These are phyloP conservation scores for Lachnellula suecica DNA, from an alignment of 2,329 filamentous ascomycete genomes.

Conservation along the genomic window DNA sequence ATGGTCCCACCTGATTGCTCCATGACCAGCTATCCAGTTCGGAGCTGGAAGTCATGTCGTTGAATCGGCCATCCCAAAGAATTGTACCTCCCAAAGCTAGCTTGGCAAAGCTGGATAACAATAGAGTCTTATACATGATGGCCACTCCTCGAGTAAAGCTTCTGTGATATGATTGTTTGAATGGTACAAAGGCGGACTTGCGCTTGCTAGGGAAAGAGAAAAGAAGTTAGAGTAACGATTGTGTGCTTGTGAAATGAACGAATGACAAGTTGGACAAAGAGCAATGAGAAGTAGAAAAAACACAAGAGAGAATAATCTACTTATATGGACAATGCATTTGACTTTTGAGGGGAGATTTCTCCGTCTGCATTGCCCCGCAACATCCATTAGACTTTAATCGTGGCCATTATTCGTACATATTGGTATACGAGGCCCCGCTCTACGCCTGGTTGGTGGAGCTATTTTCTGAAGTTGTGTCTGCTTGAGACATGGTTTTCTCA, in stretches of 20 bases:
- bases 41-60: constrained; percentile 49
- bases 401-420: background rate
- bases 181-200: constrained; percentile 8
- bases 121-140: constrained; percentile 1
- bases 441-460: background rate
- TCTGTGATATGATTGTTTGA: background rate
- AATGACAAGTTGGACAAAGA: constrained; percentile 5
- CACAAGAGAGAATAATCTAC: background rate
- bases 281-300: background rate
- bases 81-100: constrained; percentile 39
- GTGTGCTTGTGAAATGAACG: background rate
- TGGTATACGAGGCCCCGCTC: background rate
- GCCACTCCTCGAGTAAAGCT: background rate
- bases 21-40: constrained; percentile 63
- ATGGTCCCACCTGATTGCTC: constrained; percentile 63
- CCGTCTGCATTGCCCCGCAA: background rate
- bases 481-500: background rate
- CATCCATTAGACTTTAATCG: background rate
- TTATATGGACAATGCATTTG: background rate
- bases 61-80: constrained; percentile 65
- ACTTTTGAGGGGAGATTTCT: constrained; percentile 4
- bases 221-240: too few relatives aligned
- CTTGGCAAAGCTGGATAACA: background rate
- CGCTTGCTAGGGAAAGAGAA: too few relatives aligned
- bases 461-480: background rate